Conservation (phyloP, 306 rosid genomes). For the Quercus aquifolioides region DNA sequence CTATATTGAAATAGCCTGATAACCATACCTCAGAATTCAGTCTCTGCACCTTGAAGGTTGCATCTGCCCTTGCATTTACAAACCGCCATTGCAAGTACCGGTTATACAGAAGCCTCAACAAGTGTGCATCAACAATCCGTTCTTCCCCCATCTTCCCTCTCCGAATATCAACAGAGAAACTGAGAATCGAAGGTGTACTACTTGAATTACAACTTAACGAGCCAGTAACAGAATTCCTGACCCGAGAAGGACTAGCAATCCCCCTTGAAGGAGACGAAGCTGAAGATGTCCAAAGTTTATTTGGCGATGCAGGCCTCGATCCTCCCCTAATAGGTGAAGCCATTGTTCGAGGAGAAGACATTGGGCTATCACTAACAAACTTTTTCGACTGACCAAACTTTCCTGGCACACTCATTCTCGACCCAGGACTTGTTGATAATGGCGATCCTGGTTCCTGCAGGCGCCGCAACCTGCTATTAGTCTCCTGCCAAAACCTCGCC, state of each 20-base stretch:
- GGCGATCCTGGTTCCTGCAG: slow-evolving; percentile 95
- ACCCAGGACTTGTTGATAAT: slow-evolving; percentile 60
- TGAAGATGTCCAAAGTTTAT: slow-evolving; percentile 74
- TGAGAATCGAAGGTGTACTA: slow-evolving; percentile 78
- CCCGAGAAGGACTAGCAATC: slow-evolving; percentile 71
- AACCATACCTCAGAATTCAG: slow-evolving; percentile 81
- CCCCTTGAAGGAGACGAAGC: slow-evolving; percentile 75
- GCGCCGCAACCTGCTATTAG: slow-evolving; percentile 82
- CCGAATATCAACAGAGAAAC: slow-evolving; percentile 86
- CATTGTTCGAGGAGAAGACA: slow-evolving; percentile 66
- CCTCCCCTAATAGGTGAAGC: slow-evolving; percentile 80
- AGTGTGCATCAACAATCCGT: slow-evolving; percentile 85
- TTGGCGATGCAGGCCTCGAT: slow-evolving; percentile 78
- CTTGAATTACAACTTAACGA: slow-evolving; percentile 48
- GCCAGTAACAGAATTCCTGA: slow-evolving; percentile 59
- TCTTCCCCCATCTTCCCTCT: slow-evolving; percentile 97
- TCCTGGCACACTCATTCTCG: slow-evolving; percentile 40
- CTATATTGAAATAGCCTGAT: not conserved
- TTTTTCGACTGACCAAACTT: slow-evolving; percentile 64
- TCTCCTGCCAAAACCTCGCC: slow-evolving; percentile 97
- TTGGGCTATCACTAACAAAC: slow-evolving; percentile 54
- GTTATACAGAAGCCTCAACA: slow-evolving; percentile 88
- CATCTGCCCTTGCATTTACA: slow-evolving; percentile 95
- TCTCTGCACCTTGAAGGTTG: slow-evolving; percentile 81
- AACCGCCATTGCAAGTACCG: slow-evolving; percentile 93